Evolutionary conservation across 495 filamentous ascomycete species (phyloP), one percentile per base, ranked within the genome.

Genomic region (Hyaloscypha variabilis): DNA sequence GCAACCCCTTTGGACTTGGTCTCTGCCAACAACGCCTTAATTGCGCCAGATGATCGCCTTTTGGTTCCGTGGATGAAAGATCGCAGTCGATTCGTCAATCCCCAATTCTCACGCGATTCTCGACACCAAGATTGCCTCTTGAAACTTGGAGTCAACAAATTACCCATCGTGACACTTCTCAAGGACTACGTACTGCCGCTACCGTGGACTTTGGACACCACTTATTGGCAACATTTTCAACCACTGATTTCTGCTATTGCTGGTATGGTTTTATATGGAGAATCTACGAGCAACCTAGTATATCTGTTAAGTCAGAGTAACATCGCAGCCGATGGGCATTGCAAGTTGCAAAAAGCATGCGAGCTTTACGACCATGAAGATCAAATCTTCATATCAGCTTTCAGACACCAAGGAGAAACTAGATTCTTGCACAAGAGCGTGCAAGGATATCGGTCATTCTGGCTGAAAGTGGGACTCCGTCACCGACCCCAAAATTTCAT

Each of bases 31-130:
- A 19, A 50, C 24, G 56, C 46, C 28, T 25, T 23, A 14, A 55
- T 68, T 13, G 61, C 56, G 2, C 34, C 21, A 36, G 31, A 63
- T 56, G 26, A 14, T 25, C 29, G 30, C 8, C 30, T 64, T 50
- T 30, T 68, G 25, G 57, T 64, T 24, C 62, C 66, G 17, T 68
- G 66, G 66, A 64, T 68, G 66, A 68, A 65, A 53, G 49, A 68
- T 39, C 34, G 25, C 30, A 6, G 14, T 14, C 42, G 49, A n/a
- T 68, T 68, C 28, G 52, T 68, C 25, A 23, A 58, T 57, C 36
- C 62, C 21, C 10, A 42, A 50, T 50, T 57, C 23, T 13, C 29
- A 26, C 34, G 13, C 23, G 28, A 34, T 4, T 2, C 3, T 28
- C 11, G 8, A 11, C 50, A 60, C 17, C 13, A 55, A 24, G 13